Evolutionary conservation across 345 rosid species (phyloP).

Genomic region (Camelina hispida): DNA sequence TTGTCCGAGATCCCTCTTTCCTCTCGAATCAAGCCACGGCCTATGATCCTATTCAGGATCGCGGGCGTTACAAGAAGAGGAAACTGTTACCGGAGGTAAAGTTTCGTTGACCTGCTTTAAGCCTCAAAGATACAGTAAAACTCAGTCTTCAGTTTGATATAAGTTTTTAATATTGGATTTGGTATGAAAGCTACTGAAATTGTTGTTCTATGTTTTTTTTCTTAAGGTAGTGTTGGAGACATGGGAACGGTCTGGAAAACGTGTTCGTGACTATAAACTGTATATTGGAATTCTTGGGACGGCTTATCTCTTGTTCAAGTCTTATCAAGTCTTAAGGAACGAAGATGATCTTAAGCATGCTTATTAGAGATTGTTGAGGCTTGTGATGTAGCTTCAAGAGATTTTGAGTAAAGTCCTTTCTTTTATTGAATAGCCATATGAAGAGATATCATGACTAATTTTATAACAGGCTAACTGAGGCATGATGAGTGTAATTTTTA

Average conservation of each 20-base stretch:
- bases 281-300: constrained; percentile 65
- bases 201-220: background rate
- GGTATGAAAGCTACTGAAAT: background rate
- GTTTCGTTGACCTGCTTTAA: constrained; percentile 57
- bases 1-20: too few relatives aligned
- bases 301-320: constrained; percentile 62
- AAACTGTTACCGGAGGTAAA: constrained; percentile 31
- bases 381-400: constrained; percentile 58
- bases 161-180: background rate
- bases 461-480: too few relatives aligned
- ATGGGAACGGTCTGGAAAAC: constrained; percentile 57
- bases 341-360: constrained; percentile 51
- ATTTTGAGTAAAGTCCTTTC: constrained; percentile 47
- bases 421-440: too few relatives aligned
- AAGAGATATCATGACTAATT: too few relatives aligned
- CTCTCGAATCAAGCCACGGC: too few relatives aligned
- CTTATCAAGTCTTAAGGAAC: constrained; percentile 53
- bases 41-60: too few relatives aligned
- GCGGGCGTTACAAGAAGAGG: too few relatives aligned
- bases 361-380: constrained; percentile 52
- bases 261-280: constrained; percentile 52
- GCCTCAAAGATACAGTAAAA: constrained; percentile 75
- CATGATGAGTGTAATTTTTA: background rate
- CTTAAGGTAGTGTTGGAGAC: constrained; percentile 56
- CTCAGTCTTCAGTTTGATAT: background rate